Base-by-base conservation (phyloP, 2,329 filamentous ascomycete species). In the Aspergillaceae sp. region DNA sequence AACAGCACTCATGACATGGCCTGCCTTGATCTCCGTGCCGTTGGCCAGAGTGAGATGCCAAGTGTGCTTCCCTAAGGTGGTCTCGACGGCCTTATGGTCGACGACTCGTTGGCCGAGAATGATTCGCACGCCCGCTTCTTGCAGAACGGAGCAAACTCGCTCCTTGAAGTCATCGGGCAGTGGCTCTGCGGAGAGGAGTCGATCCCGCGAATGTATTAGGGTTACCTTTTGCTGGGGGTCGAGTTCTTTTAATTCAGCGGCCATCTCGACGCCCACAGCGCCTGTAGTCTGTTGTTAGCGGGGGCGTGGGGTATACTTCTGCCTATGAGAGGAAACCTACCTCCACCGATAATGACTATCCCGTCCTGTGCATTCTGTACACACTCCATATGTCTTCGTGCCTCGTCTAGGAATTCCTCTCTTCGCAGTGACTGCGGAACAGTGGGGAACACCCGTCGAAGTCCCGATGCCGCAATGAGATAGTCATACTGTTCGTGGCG, bases 191-290 rank as follows among this genome's bases (percentile, higher is more conserved):
- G 84, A 88, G 5, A 91, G 73, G 1, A 91, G 76, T 56, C 78
- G 78, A 28, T 76, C 71, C 19, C 84, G 74, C 3, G 86, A 89
- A 62, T 91, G 87, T 4, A 87, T 78, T 1, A 92, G 75, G 1
- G 80, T 86, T n/a, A 91, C 82, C 36, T 76, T 76, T 45, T 80
- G 69, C 7, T 76, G 57, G 0, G 87, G 85, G 50, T 83, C 75
- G 27, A 81, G 70, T 40, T 78, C 63, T 65, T 89, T 90, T 45
- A 90, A 71, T 67, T 92, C 86, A 1, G 84, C 80, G 0, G 87
- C 85, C 75, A 91, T 88, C 62, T 91, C 86, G 45, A 90, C 82
- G 6, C 87, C 87, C 1, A 90, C 86, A 5, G 86, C 87, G 42
- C 84, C 76, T 37, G 35, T 19, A 2, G 7, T 37, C 6, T 7